Conservation (phyloP, 805 yeast genomes). For the Saturnispora kantuleensis region DNA sequence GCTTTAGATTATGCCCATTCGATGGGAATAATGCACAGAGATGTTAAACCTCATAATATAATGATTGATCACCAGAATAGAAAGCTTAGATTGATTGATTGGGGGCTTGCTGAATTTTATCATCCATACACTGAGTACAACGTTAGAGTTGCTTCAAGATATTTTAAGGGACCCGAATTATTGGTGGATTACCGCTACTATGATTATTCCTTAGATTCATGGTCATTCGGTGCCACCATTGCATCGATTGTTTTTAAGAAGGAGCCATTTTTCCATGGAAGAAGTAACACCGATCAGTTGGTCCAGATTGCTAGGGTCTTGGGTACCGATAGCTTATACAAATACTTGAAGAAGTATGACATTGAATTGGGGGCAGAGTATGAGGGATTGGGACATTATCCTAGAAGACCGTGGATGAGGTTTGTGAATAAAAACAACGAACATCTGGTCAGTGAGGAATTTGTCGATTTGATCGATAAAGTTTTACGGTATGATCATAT, state of each 20-base stretch:
- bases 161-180: constrained; percentile 89
- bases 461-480: constrained; percentile 72
- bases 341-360: constrained; percentile 62
- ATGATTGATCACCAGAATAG: constrained; percentile 79
- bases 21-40: constrained; percentile 93
- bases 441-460: constrained; percentile 58
- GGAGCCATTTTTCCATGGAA: constrained; percentile 90
- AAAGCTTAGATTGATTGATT: constrained; percentile 74
- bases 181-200: constrained; percentile 78
- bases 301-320: constrained; percentile 81
- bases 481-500: constrained; percentile 81
- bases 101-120: constrained; percentile 94
- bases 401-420: constrained; percentile 78
- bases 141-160: constrained; percentile 88
- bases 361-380: constrained; percentile 65
- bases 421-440: constrained; percentile 65
- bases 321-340: constrained; percentile 72
- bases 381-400: constrained; percentile 64
- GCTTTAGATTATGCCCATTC: constrained; percentile 89
- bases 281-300: constrained; percentile 81
- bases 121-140: constrained; percentile 85
- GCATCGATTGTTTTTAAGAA: constrained; percentile 85
- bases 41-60: constrained; percentile 91
- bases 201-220: constrained; percentile 83
- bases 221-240: constrained; percentile 91